Percentiles rank a stretch among this genome's conserved stretches.
phyloP scores from a whole-genome alignment of 2,329 filamentous ascomycete genomes.

The Xylaria arbuscula region DNA sequence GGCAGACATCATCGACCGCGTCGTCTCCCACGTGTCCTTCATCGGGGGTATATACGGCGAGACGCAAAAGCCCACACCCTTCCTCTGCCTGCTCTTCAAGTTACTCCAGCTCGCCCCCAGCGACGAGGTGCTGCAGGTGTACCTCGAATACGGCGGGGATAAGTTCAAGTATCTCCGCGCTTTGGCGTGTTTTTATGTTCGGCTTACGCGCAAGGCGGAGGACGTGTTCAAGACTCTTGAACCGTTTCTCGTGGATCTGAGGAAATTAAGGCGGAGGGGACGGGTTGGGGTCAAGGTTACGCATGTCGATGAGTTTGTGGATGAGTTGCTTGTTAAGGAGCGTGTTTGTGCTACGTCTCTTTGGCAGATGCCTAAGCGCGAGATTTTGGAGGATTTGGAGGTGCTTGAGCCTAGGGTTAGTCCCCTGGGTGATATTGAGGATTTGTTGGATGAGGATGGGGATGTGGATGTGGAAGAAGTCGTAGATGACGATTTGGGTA shows the following conservation, averaged over 20 bases:
- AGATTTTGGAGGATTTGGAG: constrained; percentile 88
- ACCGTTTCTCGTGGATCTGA: constrained; percentile 80
- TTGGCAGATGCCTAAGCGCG: constrained; percentile 88
- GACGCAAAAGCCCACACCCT: constrained; percentile 87
- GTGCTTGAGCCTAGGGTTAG: constrained; percentile 86
- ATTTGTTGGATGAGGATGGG: constrained; percentile 71
- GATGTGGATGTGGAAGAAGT: constrained; percentile 46
- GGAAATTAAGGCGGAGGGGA: constrained; percentile 83
- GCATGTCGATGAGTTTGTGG: constrained; percentile 90
- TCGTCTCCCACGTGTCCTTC: constrained; percentile 82
- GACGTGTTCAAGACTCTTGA: constrained; percentile 85
- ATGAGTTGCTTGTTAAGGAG: constrained; percentile 89
- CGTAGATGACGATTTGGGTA: not conserved
- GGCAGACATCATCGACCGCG: constrained; percentile 85
- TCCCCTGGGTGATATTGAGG: constrained; percentile 82
- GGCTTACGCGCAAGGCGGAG: constrained; percentile 83
- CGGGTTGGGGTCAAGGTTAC: constrained; percentile 81
- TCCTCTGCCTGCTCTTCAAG: constrained; percentile 95
- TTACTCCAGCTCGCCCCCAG: constrained; percentile 87
- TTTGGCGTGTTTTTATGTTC: constrained; percentile 91
- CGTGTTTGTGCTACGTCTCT: constrained; percentile 90
- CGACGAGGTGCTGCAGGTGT: constrained; percentile 81
- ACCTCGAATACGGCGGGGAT: constrained; percentile 79
- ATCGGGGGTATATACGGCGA: constrained; percentile 90
- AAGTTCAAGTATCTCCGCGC: constrained; percentile 89